Evolutionary conservation across 2,329 filamentous ascomycete genomes (phyloP).

Genomic region (Aspergillus sp.): DNA sequence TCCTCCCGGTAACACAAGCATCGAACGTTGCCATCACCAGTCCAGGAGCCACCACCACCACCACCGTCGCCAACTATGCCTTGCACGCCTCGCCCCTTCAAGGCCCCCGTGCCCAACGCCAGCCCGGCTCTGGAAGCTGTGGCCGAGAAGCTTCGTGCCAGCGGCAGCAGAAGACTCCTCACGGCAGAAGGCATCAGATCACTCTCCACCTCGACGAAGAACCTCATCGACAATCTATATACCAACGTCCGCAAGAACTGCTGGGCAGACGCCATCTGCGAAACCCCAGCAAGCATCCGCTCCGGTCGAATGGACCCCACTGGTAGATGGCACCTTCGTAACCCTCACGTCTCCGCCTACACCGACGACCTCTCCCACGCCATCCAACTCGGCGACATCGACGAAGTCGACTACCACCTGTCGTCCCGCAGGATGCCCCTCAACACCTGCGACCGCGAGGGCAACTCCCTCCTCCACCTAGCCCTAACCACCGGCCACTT

Average conservation of each 20-base stretch:
- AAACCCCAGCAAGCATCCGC: background rate
- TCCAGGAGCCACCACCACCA: too few species aligned
- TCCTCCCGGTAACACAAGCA: too few species aligned
- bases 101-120: background rate
- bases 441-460: background rate
- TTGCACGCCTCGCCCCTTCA: too few species aligned
- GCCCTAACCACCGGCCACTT: background rate
- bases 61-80: too few species aligned
- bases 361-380: background rate
- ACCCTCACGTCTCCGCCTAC: too few species aligned
- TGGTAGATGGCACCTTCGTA: background rate
- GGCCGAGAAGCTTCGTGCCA: background rate
- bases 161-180: background rate
- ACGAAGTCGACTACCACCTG: background rate
- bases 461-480: background rate
- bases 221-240: background rate
- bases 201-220: background rate
- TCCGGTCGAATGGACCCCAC: background rate
- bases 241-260: background rate
- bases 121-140: background rate
- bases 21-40: too few species aligned
- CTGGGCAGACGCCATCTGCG: background rate
- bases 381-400: background rate
- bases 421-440: background rate
- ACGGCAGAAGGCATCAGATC: background rate